Evolutionary conservation across 179 eudicot genomes (phyloP).

Genomic region (Corrigiola litoralis): DNA sequence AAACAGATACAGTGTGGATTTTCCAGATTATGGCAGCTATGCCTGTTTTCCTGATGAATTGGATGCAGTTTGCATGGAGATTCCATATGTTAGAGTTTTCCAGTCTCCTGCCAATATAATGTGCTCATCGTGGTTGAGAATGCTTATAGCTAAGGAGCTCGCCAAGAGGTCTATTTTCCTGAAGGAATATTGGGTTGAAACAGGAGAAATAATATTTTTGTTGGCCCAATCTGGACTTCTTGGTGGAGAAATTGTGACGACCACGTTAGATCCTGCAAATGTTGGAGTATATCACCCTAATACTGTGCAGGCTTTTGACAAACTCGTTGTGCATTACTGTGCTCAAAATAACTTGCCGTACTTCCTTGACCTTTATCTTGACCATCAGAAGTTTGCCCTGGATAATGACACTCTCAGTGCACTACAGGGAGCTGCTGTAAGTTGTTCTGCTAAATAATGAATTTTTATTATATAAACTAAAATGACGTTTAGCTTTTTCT

Average conservation of each 20-base stretch:
- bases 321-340: conserved; percentile 59
- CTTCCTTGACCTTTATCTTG: conserved; percentile 88
- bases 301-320: conserved; percentile 61
- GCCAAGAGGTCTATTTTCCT: conserved; percentile 67
- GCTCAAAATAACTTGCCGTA: conserved; percentile 71
- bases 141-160: conserved; percentile 67
- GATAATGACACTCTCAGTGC: conserved; percentile 50
- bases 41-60: conserved; percentile 54
- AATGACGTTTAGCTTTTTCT: no score
- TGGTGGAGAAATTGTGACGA: conserved; percentile 20
- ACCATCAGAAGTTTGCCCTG: conserved; percentile 71
- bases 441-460: conserved; percentile 30
- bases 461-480: neutral
- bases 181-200: conserved; percentile 71
- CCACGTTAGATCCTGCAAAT: conserved; percentile 25
- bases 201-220: conserved; percentile 58
- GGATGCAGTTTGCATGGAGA: conserved; percentile 63
- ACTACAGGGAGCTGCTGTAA: conserved; percentile 69
- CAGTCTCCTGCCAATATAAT: conserved; percentile 39
- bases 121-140: conserved; percentile 81
- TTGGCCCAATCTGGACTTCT: conserved; percentile 81
- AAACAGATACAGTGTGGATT: conserved; percentile 35
- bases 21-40: conserved; percentile 47
- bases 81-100: conserved; percentile 60
- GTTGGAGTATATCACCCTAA: conserved; percentile 32